A percentile compares a stretch with the other conserved stretches of the same genome.
These are phyloP conservation scores for Kodamaea nitidulidarum DNA, from an alignment of 805 yeast genomes.

Conservation along the genomic window DNA sequence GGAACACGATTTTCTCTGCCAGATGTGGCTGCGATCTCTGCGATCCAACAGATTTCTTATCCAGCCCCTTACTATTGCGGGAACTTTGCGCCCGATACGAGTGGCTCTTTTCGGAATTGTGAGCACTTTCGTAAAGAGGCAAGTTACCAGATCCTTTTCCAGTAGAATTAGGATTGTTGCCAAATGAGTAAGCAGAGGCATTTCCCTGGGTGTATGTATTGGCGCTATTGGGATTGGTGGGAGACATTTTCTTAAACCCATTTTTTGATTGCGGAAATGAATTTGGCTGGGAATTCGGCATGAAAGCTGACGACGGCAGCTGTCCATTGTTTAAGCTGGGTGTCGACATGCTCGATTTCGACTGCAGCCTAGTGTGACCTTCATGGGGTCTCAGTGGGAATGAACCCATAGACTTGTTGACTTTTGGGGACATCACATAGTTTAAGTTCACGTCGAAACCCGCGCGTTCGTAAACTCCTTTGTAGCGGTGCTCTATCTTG, in stretches of 20 bases:
- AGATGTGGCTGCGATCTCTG: neutral
- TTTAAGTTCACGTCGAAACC: constrained; percentile 56
- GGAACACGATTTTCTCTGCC: neutral
- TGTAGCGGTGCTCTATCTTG: constrained; percentile 55
- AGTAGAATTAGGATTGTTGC: too few relatives aligned
- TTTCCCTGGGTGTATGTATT: too few relatives aligned
- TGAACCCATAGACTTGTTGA: constrained; percentile 9
- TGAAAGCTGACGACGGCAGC: neutral
- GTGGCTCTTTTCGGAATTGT: too few relatives aligned
- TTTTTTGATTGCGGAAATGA: neutral
- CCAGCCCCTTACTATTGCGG: too few relatives aligned
- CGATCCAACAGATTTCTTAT: too few relatives aligned
- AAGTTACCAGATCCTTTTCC: too few relatives aligned
- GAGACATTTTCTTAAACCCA: too few relatives aligned
- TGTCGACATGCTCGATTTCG: constrained; percentile 2
- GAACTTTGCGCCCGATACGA: too few relatives aligned
- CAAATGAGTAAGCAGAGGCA: too few relatives aligned
- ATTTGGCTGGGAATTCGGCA: too few relatives aligned
- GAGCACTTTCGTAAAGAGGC: too few relatives aligned
- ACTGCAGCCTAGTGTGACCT: neutral
- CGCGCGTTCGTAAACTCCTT: constrained; percentile 75
- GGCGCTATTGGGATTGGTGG: too few relatives aligned
- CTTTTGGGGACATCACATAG: constrained; percentile 8
- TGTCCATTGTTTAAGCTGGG: neutral
- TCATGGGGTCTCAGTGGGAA: constrained; percentile 1